A percentile compares a stretch with the other conserved stretches of the same genome.
These are phyloP conservation scores for Pseudomassariella vexata DNA, from an alignment of 2,329 filamentous ascomycete species.

Conservation along the genomic window DNA sequence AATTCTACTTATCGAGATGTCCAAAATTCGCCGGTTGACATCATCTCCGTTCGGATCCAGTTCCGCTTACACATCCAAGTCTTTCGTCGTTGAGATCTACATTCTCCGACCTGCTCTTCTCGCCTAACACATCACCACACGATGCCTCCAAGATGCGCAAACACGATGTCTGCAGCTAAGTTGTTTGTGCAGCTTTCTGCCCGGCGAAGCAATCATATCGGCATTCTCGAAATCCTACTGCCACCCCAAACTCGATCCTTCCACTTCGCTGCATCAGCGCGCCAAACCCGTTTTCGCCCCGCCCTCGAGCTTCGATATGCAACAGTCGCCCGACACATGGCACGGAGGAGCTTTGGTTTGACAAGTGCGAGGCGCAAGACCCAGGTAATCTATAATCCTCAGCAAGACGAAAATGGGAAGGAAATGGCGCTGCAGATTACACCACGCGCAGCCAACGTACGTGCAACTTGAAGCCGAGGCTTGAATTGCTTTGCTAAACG, in stretches of 20 bases:
- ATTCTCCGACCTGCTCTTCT: too few relatives aligned
- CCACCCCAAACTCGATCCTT: slow-evolving; percentile 2
- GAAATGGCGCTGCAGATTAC: slow-evolving; percentile 81
- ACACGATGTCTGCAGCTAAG: slow-evolving; percentile 1
- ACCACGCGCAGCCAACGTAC: slow-evolving; percentile 70
- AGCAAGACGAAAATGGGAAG: slow-evolving; percentile 77
- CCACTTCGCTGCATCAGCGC: background rate
- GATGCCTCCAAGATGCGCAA: slow-evolving; percentile 3
- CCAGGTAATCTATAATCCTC: slow-evolving; percentile 60
- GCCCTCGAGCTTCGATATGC: too few relatives aligned
- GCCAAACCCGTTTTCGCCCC: background rate
- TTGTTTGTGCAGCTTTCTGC: slow-evolving; percentile 7
- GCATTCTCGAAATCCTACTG: slow-evolving; percentile 5
- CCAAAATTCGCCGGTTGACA: too few relatives aligned
- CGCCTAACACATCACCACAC: background rate
- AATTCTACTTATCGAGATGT: too few relatives aligned
- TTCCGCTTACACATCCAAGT: too few relatives aligned
- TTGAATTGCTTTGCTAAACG: too few relatives aligned
- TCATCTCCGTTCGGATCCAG: too few relatives aligned
- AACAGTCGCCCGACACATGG: background rate
- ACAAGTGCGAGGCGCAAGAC: slow-evolving; percentile 30
- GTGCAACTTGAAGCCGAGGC: too few relatives aligned
- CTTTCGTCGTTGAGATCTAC: too few relatives aligned
- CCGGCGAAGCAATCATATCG: background rate
- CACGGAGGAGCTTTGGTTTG: slow-evolving; percentile 1